phyloP scores from a whole-genome alignment of 345 rosid species.

The Citrus hindsii region DNA sequence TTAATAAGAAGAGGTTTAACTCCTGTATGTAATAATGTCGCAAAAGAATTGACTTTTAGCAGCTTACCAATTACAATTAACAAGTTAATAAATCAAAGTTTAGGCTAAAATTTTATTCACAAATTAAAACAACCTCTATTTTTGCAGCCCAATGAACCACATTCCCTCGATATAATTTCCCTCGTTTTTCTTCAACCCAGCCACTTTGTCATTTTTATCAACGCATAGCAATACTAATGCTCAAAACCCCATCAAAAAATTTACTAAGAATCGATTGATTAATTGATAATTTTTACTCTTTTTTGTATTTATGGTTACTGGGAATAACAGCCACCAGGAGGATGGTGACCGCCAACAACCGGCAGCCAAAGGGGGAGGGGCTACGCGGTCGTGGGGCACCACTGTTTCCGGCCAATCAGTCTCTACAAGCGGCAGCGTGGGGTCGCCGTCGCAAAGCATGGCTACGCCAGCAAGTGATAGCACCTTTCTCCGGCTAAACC shows the following conservation, averaged over 20 bases:
- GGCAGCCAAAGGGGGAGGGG: slow-evolving; percentile 32
- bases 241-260: neutral
- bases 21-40: no score
- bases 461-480: slow-evolving; percentile 80
- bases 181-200: neutral
- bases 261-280: slow-evolving; percentile 5
- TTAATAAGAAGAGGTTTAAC: no score
- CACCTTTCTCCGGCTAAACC: slow-evolving; percentile 57
- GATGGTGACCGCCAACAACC: slow-evolving; percentile 47
- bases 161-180: neutral
- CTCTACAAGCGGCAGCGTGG: slow-evolving; percentile 89
- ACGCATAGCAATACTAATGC: neutral
- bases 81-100: no score
- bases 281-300: slow-evolving; percentile 2
- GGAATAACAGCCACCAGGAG: slow-evolving; percentile 44
- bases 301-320: slow-evolving; percentile 41
- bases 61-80: no score
- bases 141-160: no score
- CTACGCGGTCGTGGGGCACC: slow-evolving; percentile 82
- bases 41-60: no score
- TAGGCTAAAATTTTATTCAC: no score
- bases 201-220: neutral
- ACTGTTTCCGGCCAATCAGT: slow-evolving; percentile 77
- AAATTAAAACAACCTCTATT: neutral
- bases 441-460: slow-evolving; percentile 76